Base-by-base conservation (phyloP, 805 yeast genomes). In the Candida namnaoensis region DNA sequence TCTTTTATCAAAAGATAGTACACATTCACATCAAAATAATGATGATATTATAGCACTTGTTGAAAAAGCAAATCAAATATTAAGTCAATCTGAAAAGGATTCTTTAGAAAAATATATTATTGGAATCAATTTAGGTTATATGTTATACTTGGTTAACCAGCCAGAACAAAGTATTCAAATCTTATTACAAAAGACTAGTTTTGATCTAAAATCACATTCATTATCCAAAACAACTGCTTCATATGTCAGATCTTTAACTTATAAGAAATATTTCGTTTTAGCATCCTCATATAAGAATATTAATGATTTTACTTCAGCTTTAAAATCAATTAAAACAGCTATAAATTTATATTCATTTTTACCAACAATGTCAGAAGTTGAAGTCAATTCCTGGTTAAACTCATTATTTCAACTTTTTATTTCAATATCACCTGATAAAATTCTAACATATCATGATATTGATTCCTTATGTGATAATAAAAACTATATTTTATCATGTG, bases 301-400 rank as follows among this genome's bases (percentile, higher is more conserved):
- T 5, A 34, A 34, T 34, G 35, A 34, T 14, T 7, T 34, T 7
- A 5, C 40, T 19, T 1, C 38, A 33, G 27, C 41, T 38, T 28
- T 43, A 35, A 27, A 26, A 38, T 5, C 40, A 6, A 19, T 40
- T 8, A 8, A n/a, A 1, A 26, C 25, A 2, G 50, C 49, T 7
- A 32, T 56, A 34, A 50, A 49, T 36, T 13, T 41, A 5, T 44
- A 40, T 34, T 23, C 36, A 1, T 28, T 32, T 7, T 19, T 50
- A 7, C 58, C 60, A 10, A 35, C 39, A 3, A 27, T 39, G 5
- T 50, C 57, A 6, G 35, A 53, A 11, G 36, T 56, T 15, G 56
- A 53, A 39, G 45, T 53, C 3, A 39, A 30, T 3, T 30, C 38
- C 4, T 56, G 58, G 60, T 40, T 54, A 19, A 15, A 41, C 11